These are phyloP conservation scores for Cryptococcus sp. DNA, from an alignment of 1,284 basidiomycete genomes.

Conservation along the genomic window DNA sequence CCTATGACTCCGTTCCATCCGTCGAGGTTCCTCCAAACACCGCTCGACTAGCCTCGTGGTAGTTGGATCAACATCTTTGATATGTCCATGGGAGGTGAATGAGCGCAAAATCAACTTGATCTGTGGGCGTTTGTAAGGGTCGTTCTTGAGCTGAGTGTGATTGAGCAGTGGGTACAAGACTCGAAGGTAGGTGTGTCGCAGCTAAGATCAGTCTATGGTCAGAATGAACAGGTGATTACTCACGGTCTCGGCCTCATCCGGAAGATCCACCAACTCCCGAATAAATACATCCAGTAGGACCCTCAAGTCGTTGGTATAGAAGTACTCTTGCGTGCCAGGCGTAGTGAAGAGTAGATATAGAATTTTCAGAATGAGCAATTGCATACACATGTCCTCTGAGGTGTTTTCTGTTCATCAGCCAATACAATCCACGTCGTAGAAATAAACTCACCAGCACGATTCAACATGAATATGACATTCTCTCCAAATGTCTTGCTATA, in stretches of 20 bases:
- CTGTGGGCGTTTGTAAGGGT: constrained; percentile 87
- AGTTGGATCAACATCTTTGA: constrained; percentile 77
- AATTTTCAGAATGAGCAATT: constrained; percentile 88
- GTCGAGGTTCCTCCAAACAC: constrained; percentile 57
- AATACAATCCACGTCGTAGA: not conserved
- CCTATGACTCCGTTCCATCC: constrained; percentile 38
- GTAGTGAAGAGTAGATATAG: constrained; percentile 94
- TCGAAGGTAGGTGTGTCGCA: constrained; percentile 93
- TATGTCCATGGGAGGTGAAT: constrained; percentile 66
- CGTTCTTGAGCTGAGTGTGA: constrained; percentile 80
- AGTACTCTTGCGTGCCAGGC: constrained; percentile 87
- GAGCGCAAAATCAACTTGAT: constrained; percentile 79
- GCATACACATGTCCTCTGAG: constrained; percentile 89
- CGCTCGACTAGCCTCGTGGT: constrained; percentile 89
- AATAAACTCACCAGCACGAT: constrained; percentile 70
- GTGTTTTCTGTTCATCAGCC: constrained; percentile 58
- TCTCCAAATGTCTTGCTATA: constrained; percentile 92
- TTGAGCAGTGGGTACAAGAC: constrained; percentile 93
- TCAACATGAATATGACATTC: constrained; percentile 98
- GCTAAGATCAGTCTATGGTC: constrained; percentile 50
- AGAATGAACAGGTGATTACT: constrained; percentile 45
- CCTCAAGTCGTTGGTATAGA: constrained; percentile 95
- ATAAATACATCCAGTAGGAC: constrained; percentile 96
- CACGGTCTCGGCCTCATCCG: constrained; percentile 89
- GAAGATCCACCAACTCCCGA: constrained; percentile 82